These are phyloP conservation scores for Fusarium sp. DNA, from an alignment of 2,329 filamentous ascomycete species.

Conservation along the genomic window DNA sequence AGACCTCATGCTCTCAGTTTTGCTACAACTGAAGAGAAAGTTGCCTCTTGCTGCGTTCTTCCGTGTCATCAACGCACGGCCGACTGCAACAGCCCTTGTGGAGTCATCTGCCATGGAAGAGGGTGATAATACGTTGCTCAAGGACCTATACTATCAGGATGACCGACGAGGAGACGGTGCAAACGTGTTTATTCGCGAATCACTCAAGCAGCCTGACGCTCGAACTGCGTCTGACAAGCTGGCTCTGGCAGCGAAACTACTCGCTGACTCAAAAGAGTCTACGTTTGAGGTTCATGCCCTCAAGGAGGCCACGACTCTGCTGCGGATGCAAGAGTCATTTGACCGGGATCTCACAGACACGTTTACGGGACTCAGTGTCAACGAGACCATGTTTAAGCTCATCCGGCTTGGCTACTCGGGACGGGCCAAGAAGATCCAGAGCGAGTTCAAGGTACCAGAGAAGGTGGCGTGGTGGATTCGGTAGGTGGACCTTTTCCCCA, in stretches of 20 bases:
- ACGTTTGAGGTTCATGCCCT: constrained; percentile 79
- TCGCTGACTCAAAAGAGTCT: constrained; percentile 85
- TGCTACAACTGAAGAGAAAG: constrained; percentile 90
- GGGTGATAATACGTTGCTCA: constrained; percentile 82
- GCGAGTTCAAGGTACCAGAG: constrained; percentile 92
- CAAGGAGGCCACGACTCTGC: constrained; percentile 81
- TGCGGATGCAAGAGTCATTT: constrained; percentile 88
- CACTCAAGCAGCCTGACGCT: constrained; percentile 77
- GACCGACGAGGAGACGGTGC: constrained; percentile 90
- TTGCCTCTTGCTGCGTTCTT: constrained; percentile 93
- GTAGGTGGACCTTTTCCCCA: constrained; percentile 53
- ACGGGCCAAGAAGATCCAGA: constrained; percentile 87
- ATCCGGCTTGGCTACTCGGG: constrained; percentile 85
- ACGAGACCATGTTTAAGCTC: constrained; percentile 92
- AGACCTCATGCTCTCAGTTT: constrained; percentile 89
- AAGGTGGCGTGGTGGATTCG: constrained; percentile 89
- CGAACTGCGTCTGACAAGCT: constrained; percentile 85
- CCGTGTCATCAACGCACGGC: constrained; percentile 86
- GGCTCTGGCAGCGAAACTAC: constrained; percentile 83
- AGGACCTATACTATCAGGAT: constrained; percentile 97
- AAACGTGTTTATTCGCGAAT: constrained; percentile 87
- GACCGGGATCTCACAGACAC: constrained; percentile 84
- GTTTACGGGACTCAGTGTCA: constrained; percentile 86
- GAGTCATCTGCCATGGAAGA: constrained; percentile 81
- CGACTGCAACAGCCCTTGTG: constrained; percentile 88